Evolutionary conservation across 2,329 filamentous ascomycete species (phyloP).

Genomic region (Exophiala spinifera): DNA sequence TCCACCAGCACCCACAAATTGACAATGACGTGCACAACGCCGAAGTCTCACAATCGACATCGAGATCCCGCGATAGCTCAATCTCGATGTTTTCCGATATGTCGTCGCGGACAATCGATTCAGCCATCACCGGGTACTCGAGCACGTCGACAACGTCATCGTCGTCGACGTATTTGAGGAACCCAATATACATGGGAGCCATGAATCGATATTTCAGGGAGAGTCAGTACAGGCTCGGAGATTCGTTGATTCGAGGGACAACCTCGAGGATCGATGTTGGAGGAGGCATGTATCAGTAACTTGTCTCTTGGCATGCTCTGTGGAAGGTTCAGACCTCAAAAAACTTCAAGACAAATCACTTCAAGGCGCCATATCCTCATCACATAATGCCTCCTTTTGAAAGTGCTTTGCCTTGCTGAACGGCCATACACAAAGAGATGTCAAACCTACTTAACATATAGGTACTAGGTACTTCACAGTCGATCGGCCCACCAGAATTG

Average conservation of each 20-base stretch:
- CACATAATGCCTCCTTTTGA: too few relatives aligned
- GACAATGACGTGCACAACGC: background rate
- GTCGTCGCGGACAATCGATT: background rate
- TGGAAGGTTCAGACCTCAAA: too few relatives aligned
- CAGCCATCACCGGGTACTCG: background rate
- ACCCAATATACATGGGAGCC: slow-evolving; percentile 15
- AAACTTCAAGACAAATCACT: too few relatives aligned
- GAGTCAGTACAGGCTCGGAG: slow-evolving; percentile 17
- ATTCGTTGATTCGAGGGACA: slow-evolving; percentile 8
- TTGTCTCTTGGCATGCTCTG: too few relatives aligned
- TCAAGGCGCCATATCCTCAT: too few relatives aligned
- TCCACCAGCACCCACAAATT: background rate
- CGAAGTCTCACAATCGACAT: background rate
- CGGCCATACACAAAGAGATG: too few relatives aligned
- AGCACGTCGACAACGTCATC: slow-evolving; percentile 1
- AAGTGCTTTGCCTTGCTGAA: too few relatives aligned
- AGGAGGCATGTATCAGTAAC: background rate
- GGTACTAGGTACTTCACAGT: too few relatives aligned
- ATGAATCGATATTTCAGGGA: slow-evolving; percentile 19
- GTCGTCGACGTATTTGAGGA: background rate
- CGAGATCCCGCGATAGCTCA: background rate
- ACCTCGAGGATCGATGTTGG: background rate
- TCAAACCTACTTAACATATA: too few relatives aligned
- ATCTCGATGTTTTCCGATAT: slow-evolving; percentile 5
- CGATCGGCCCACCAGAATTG: too few relatives aligned